These are phyloP conservation scores for Prunus kanzakura DNA, from an alignment of 306 rosid genomes.

Conservation along the genomic window DNA sequence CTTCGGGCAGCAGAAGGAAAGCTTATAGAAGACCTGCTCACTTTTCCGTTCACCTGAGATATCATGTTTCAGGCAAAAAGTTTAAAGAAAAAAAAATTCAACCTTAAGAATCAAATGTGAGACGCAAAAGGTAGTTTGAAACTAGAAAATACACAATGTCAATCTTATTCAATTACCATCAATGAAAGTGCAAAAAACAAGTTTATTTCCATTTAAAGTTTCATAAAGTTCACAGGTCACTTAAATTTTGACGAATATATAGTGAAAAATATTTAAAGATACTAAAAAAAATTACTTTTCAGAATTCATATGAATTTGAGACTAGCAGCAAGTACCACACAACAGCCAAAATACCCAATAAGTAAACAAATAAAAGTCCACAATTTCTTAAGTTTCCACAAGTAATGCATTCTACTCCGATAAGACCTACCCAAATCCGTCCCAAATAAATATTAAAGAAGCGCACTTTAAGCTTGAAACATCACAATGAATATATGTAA, in stretches of 20 bases:
- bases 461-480: background rate
- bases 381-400: background rate
- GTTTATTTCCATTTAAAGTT: background rate
- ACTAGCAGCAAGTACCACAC: background rate
- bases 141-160: background rate
- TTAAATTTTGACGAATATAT: background rate
- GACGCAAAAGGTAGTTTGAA: background rate
- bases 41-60: conserved; percentile 57
- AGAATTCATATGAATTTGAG: background rate
- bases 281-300: background rate
- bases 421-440: background rate
- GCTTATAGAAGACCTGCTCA: conserved; percentile 33
- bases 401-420: background rate
- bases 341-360: background rate
- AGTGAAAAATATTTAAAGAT: background rate
- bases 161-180: background rate
- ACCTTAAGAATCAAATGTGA: conserved; percentile 6
- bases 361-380: background rate
- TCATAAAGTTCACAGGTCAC: background rate
- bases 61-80: conserved; percentile 15
- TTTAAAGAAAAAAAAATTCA: background rate
- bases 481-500: background rate
- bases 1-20: conserved; percentile 92
- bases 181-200: background rate
- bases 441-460: background rate